Conservation (phyloP, 306 rosid species). For the Parietaria judaica region DNA sequence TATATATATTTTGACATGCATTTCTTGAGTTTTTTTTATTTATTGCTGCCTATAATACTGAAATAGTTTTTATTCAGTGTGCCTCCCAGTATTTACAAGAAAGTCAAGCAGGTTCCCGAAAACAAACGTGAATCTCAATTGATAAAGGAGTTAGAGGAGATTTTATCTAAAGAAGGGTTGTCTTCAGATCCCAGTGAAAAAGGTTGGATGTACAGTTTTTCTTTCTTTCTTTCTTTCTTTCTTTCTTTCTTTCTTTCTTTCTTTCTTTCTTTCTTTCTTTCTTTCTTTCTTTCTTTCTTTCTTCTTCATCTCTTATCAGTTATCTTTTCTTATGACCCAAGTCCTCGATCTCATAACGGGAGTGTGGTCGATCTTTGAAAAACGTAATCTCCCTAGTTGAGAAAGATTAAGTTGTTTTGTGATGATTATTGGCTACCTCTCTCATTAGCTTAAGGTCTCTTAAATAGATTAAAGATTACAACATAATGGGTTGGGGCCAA, state of each 20-base stretch:
- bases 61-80: constrained; percentile 42
- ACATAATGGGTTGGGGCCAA: too few relatives aligned
- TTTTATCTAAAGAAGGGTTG: constrained; percentile 77
- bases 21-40: constrained; percentile 18
- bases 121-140: constrained; percentile 71
- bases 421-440: too few relatives aligned
- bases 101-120: constrained; percentile 82
- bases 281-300: too few relatives aligned
- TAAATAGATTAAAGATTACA: too few relatives aligned
- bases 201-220: constrained; percentile 39
- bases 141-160: constrained; percentile 78
- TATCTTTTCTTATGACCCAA: background rate
- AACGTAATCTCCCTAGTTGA: too few relatives aligned
- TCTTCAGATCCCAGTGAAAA: constrained; percentile 79
- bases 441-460: too few relatives aligned
- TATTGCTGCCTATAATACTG: constrained; percentile 19
- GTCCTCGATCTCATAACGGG: too few relatives aligned
- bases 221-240: too few relatives aligned
- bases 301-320: constrained; percentile 8
- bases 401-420: too few relatives aligned
- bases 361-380: too few relatives aligned
- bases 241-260: too few relatives aligned
- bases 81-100: constrained; percentile 75
- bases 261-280: background rate
- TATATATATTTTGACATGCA: constrained; percentile 17